Base-by-base conservation (phyloP, 768 basidiomycete species). In the Termitomyces sp. region DNA sequence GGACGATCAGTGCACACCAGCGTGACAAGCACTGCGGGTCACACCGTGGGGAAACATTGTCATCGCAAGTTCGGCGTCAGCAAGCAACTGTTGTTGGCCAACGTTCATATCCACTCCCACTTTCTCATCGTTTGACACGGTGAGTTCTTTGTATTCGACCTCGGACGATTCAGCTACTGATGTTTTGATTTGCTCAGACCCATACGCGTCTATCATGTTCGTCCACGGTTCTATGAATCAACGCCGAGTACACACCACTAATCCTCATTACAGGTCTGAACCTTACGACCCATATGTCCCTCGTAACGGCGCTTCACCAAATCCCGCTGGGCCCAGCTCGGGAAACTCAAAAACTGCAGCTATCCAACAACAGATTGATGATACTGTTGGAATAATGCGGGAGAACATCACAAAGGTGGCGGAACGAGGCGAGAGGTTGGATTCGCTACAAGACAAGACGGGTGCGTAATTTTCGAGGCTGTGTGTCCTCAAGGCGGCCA, bases 271-370 rank as follows among this genome's bases (percentile, higher is more conserved):
- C 72, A 96, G 94, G 94, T 93, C 94, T 71, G 93, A 96, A 78
- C 95, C 94, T 70, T 98, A 98, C 76, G 96, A 98, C 83, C 96
- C 96, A 65, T 98, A 99, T 77, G 82, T 98, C 62, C 95, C 95
- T 63, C 88, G 91, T 67, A 85, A 83, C 72, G 89, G 90, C 73
- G 77, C 84, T 58, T 81, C 85, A 52, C 78, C 87, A 13, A 81
- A 79, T 47, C 73, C 82, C 36, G 74, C 80, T 44, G 76, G 76
- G 36, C 69, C 78, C 69, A 77, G 76, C 62, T 73, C 76, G 50
- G 85, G 84, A 62, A 92, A 87, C 69, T 69, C 88, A 52, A 93
- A 96, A 84, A 98, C 95, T 0, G 91, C 93, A 3, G 92, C 91
- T 58, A 96, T 98, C 66, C 96, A 98, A 73, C 82, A 82, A n/a